Evolutionary conservation across 2,329 filamentous ascomycete genomes (phyloP), one percentile per base, ranked within the genome.

Genomic region (Fusarium verticillioides): DNA sequence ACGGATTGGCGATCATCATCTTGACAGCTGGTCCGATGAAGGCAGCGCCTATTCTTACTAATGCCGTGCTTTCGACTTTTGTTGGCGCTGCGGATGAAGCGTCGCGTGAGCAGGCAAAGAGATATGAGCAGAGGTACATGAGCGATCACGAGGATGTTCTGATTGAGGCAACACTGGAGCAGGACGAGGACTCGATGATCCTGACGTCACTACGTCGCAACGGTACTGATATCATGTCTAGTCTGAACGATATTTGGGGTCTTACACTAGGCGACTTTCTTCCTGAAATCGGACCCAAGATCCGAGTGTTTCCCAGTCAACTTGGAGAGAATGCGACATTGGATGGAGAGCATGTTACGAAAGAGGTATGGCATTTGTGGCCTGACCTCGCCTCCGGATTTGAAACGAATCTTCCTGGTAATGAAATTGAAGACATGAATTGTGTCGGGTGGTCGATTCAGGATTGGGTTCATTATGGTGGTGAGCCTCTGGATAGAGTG

Each of bases 401-500:
- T 4, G 15, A 62, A 19, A 81, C 79, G 1, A 79, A 82, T 34
- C 71, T 84, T 5, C 80, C 81, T 0, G 77, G 78, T 0, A 61
- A 63, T 10, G 63, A 57, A 0, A 40, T 80, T 18, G 64, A 73
- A 16, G 61, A 63, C 4, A 64, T 76, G n/a, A 75, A 76, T 23
- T 83, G 81, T 43, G 32, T 75, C 3, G 70, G 75, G 7, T 83
- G 81, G 81, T 79, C 77, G 39, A 62, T 80, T 9, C 77, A 76
- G 1, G 80, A 83, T 39, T 83, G 79, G 80, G 66, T 83, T 28
- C 78, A 81, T 34, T 83, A 83, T 61, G 80, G 79, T 0, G 72
- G 79, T 15, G 76, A 82, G 63, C 76, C 81, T 4, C 40, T 83
- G 16, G 81, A 83, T 49, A 69, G 78, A 12, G 66, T 83, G 12